phyloP scores from a whole-genome alignment of 176 grass and related monocot species.

The Olyra latifolia region DNA sequence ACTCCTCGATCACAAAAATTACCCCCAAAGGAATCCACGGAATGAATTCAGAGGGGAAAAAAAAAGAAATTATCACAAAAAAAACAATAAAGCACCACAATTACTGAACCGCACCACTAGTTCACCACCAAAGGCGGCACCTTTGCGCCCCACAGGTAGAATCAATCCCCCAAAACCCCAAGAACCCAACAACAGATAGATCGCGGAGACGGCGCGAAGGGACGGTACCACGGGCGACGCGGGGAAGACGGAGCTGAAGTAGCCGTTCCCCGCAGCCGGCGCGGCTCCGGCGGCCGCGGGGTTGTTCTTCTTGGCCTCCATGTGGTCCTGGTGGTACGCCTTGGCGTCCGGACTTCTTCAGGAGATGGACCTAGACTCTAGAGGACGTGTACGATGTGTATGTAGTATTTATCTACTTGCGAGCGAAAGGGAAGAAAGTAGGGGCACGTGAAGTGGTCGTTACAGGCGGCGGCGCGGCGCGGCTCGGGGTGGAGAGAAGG shows the following conservation, averaged over 20 bases:
- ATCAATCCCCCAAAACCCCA: background rate
- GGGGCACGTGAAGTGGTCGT: conserved; percentile 36
- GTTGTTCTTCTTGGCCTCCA: conserved; percentile 52
- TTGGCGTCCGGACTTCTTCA: background rate
- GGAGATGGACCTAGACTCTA: conserved; percentile 4
- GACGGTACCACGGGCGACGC: conserved; percentile 32
- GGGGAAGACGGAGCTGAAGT: conserved; percentile 50
- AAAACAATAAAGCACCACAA: background rate
- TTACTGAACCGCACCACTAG: background rate
- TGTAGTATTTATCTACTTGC: background rate
- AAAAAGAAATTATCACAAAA: background rate
- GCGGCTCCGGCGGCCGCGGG: conserved; percentile 13
- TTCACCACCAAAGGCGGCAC: background rate
- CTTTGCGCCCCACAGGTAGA: background rate
- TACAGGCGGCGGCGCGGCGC: conserved; percentile 29
- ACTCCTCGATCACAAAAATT: background rate
- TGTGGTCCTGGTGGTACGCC: background rate
- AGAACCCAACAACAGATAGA: background rate
- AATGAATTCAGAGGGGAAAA: background rate
- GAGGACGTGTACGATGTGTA: background rate
- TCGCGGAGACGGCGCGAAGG: background rate
- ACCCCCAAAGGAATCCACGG: background rate
- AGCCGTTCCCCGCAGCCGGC: conserved; percentile 14
- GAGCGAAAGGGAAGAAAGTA: background rate
- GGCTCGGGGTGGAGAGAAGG: background rate